phyloP scores from a whole-genome alignment of 2,329 filamentous ascomycete species.

The Pseudogymnoascus pannorum region DNA sequence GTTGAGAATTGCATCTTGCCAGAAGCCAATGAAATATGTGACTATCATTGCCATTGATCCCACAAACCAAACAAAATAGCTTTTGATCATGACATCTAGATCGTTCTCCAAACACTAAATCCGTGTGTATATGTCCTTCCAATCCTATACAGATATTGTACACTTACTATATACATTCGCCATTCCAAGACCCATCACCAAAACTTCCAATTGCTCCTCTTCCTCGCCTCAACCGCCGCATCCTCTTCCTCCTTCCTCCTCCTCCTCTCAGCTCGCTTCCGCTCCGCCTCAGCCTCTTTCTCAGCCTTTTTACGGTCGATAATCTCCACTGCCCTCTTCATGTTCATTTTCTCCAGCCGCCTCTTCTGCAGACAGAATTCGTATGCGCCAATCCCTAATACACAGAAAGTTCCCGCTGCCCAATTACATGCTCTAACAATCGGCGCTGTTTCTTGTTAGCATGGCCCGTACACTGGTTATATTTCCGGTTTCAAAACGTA shows the following conservation, averaged over 20 bases:
- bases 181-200: not conserved
- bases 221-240: constrained; percentile 14
- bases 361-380: constrained; percentile 77
- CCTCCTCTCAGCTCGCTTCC: constrained; percentile 35
- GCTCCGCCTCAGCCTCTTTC: constrained; percentile 40
- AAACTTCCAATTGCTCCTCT: constrained; percentile 7
- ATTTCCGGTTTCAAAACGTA: constrained; percentile 32
- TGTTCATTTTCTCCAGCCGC: constrained; percentile 67
- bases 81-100: not conserved
- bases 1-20: not conserved
- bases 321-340: constrained; percentile 79
- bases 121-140: not conserved
- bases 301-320: constrained; percentile 66
- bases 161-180: constrained; percentile 9
- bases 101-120: not conserved
- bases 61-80: not conserved
- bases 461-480: not conserved
- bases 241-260: constrained; percentile 38
- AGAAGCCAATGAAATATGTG: not conserved
- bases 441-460: constrained; percentile 37
- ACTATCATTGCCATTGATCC: not conserved
- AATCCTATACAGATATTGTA: not conserved
- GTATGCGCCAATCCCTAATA: constrained; percentile 64
- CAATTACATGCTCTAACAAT: constrained; percentile 69
- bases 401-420: constrained; percentile 71